Conservation (phyloP, 176 grass and related monocot species). For the Puccinellia tenuiflora region DNA sequence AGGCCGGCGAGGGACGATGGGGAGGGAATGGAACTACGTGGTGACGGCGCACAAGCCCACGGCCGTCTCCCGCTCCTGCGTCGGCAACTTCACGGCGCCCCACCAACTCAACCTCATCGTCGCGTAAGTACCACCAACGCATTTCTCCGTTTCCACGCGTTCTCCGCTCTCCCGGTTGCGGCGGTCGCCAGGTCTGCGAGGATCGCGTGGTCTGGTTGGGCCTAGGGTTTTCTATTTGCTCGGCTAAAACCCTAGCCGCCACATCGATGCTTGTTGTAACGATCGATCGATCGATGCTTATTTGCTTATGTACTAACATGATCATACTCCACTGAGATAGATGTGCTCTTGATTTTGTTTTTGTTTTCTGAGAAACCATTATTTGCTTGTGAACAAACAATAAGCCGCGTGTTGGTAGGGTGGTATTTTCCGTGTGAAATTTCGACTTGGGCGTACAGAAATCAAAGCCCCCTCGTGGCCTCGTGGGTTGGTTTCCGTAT, state of each 20-base stretch:
- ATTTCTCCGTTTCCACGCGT: not conserved
- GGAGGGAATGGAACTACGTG: constrained; percentile 84
- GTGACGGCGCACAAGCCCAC: constrained; percentile 88
- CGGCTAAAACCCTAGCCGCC: not conserved
- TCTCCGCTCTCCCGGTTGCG: not conserved
- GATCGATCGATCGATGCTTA: not conserved
- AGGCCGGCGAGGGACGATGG: constrained; percentile 34
- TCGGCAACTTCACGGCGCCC: constrained; percentile 85
- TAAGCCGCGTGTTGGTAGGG: not conserved
- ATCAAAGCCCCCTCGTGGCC: not conserved
- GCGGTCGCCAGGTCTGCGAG: not conserved
- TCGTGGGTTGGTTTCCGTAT: not conserved
- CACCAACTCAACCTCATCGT: constrained; percentile 87
- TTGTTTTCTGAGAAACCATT: not conserved
- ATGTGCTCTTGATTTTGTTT: not conserved
- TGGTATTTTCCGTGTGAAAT: not conserved
- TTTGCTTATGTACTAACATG: not conserved
- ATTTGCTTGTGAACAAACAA: not conserved
- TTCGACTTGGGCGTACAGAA: not conserved
- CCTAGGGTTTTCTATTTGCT: not conserved
- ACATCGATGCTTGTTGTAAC: not conserved
- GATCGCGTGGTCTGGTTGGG: not conserved
- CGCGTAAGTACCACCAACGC: constrained; percentile 38
- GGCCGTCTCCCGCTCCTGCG: constrained; percentile 76
- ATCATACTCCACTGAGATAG: not conserved